These are phyloP conservation scores for Aeschynomene evenia DNA, from an alignment of 306 rosid species.

Conservation along the genomic window DNA sequence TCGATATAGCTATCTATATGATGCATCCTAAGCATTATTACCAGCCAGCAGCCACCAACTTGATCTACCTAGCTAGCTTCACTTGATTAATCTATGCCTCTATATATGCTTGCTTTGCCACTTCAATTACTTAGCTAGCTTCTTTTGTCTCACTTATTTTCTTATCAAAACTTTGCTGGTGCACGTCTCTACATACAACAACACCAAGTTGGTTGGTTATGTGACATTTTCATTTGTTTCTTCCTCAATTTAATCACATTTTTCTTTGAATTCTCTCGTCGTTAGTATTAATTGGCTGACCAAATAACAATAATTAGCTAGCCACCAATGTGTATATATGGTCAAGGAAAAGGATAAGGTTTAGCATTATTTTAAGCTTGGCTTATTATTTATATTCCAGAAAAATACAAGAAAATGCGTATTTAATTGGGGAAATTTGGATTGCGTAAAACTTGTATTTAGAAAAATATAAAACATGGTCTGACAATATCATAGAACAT, in stretches of 20 bases:
- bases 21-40: no score
- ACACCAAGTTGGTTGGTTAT: not conserved
- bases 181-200: not conserved
- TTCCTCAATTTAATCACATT: not conserved
- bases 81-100: no score
- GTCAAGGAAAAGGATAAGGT: no score
- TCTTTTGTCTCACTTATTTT: not conserved
- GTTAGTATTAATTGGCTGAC: not conserved
- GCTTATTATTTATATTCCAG: not conserved
- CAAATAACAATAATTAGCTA: not conserved
- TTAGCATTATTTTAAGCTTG: not conserved
- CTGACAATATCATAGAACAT: no score
- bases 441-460: not conserved
- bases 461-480: no score
- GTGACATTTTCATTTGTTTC: not conserved
- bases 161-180: no score
- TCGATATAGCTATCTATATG: no score
- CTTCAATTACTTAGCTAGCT: not conserved
- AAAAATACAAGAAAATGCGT: not conserved
- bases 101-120: constrained; percentile 10
- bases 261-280: no score
- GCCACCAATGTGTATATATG: no score
- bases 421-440: not conserved
- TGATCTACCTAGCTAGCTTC: no score
- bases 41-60: no score